Evolutionary conservation across 495 filamentous ascomycete genomes (phyloP), one percentile per base, ranked within the genome.

Genomic region (Annulohypoxylon moriforme): DNA sequence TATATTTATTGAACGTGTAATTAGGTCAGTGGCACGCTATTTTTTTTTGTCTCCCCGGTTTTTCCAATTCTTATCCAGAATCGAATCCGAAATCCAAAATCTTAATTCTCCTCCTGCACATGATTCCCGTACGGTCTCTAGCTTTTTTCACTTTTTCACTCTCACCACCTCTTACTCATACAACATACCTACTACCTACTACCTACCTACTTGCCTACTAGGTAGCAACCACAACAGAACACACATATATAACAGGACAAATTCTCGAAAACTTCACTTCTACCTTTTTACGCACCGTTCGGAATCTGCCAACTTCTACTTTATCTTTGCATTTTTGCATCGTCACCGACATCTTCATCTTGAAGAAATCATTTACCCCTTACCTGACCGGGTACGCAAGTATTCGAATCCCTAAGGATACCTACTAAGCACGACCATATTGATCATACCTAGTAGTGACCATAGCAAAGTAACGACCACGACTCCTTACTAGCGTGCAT

Each of bases 21-120:
- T 57, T 61, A 59, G 46, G 22, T 50, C 71, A 69, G 71, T 69
- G 66, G 57, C 71, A 73, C 66, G 62, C 61, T 73, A 59, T 46
- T 60, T 50, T 29, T 61, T 59, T n/a, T 27, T 60, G 4, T 44
- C 44, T 68, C 53, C 66, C 42, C 56, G 31, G 53, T 62, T 63
- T 67, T 67, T 57, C 42, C 25, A 18, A 27, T 46, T 47, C 53
- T 53, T 34, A 9, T 29, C 64, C 22, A 59, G 13, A 27, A 27
- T 16, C 7, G 4, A 47, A 31, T 49, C 34, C 9, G 22, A 14
- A 27, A 16, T 27, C 36, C 25, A 44, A 42, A 27, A 47, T 53
- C 44, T 40, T 14, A 40, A 40, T n/a, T 40, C 36, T 33, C 60
- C 24, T 47, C 46, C 25, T 34, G 57, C 56, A 53, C 56, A 20